A percentile compares a stretch with the other conserved stretches of the same genome.
phyloP scores from a whole-genome alignment of 2,329 filamentous ascomycete species.

The Colletotrichum ledebouriae region DNA sequence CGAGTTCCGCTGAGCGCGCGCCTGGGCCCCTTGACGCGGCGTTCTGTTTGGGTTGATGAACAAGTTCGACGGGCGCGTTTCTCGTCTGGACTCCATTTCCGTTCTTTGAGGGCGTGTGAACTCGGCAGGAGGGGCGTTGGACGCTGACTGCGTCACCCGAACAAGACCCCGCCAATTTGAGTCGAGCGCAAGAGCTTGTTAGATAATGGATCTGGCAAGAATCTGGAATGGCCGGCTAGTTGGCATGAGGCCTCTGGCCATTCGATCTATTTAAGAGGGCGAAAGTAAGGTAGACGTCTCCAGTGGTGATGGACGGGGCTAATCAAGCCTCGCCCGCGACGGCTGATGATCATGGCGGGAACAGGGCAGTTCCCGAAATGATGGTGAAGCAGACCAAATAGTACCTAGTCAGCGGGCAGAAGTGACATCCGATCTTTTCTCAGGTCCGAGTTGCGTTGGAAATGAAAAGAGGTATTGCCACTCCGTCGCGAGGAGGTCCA shows the following conservation, averaged over 20 bases:
- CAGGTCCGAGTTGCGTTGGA: slow-evolving; percentile 29
- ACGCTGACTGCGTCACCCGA: slow-evolving; percentile 38
- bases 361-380: slow-evolving; percentile 31
- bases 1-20: slow-evolving; percentile 11
- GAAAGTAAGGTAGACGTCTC: slow-evolving; percentile 3
- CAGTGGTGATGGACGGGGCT: slow-evolving; percentile 23
- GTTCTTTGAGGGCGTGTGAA: slow-evolving; percentile 27
- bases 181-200: slow-evolving; percentile 21
- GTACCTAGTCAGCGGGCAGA: slow-evolving; percentile 19
- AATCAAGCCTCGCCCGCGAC: slow-evolving; percentile 39
- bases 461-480: slow-evolving; percentile 31
- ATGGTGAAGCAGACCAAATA: slow-evolving; percentile 40
- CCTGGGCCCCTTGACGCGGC: slow-evolving; percentile 11
- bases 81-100: slow-evolving; percentile 13
- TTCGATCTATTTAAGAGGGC: slow-evolving; percentile 3
- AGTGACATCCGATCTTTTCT: slow-evolving; percentile 40
- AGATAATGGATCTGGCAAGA: slow-evolving; percentile 17
- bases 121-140: slow-evolving; percentile 22
- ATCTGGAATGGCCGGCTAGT: slow-evolving; percentile 27
- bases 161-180: slow-evolving; percentile 33
- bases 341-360: slow-evolving; percentile 40
- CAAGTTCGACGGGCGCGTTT: slow-evolving; percentile 15
- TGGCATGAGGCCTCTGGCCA: slow-evolving; percentile 24
- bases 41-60: slow-evolving; percentile 21
- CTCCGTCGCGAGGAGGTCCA: slow-evolving; percentile 36